Conservation (phyloP, 73 alveolate genomes). For the Symbiodinium pilosum region DNA sequence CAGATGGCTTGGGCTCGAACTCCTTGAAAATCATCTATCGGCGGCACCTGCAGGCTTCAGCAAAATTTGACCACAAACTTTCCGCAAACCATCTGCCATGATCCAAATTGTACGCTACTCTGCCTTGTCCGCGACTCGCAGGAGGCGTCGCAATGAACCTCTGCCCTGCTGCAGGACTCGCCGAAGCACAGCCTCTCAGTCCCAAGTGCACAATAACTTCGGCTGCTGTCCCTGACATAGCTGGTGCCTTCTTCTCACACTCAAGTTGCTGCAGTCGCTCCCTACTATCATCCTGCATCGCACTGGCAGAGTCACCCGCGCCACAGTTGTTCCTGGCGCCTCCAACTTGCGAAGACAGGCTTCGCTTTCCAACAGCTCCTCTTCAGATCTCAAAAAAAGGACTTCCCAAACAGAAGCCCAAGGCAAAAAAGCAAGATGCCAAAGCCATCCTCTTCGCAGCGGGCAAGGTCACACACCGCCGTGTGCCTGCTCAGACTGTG, state of each 20-base stretch:
- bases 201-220: not conserved
- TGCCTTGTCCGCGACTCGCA: constrained; percentile 68
- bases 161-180: constrained; percentile 93
- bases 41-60: constrained; percentile 32
- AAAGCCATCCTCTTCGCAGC: constrained; percentile 56
- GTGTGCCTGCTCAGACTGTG: constrained; percentile 86
- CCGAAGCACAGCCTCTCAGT: constrained; percentile 57
- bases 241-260: constrained; percentile 33
- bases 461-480: constrained; percentile 61
- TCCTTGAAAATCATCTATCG: constrained; percentile 63
- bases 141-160: constrained; percentile 34
- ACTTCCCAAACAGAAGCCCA: not conserved
- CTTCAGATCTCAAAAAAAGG: not conserved
- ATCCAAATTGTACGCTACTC: not conserved
- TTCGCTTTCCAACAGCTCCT: constrained; percentile 80
- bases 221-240: too few relatives aligned
- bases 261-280: constrained; percentile 88
- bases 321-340: not conserved
- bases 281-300: constrained; percentile 47
- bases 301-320: not conserved
- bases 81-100: not conserved
- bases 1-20: not conserved
- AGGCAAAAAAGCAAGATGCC: not conserved
- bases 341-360: constrained; percentile 74
- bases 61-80: not conserved